Conservation (phyloP, 805 yeast species). For the Debaryomyces maramus region DNA sequence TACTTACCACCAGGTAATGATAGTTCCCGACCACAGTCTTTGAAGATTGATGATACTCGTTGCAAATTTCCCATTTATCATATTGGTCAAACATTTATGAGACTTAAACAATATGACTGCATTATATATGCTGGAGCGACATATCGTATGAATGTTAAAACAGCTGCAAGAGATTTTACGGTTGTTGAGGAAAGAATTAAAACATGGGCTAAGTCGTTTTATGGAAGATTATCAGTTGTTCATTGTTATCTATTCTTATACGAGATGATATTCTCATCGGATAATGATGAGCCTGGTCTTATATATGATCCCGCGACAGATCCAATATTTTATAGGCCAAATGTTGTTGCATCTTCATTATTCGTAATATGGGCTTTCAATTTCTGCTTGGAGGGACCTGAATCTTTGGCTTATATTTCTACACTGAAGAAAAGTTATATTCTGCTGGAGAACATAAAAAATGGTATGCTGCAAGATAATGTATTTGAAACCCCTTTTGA, state of each 20-base stretch:
- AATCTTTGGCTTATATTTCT: conserved; percentile 20
- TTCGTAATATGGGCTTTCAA: conserved; percentile 53
- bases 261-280: conserved; percentile 52
- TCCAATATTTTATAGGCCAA: conserved; percentile 37
- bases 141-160: conserved; percentile 44
- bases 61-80: conserved; percentile 23
- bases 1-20: conserved; percentile 7
- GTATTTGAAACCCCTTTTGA: neutral
- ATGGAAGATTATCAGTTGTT: conserved; percentile 52
- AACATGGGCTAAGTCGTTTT: conserved; percentile 49
- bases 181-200: conserved; percentile 48
- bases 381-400: conserved; percentile 48
- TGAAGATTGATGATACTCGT: conserved; percentile 11
- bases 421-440: neutral
- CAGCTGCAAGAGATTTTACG: conserved; percentile 38
- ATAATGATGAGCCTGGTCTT: conserved; percentile 35
- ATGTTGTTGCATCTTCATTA: conserved; percentile 39
- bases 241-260: conserved; percentile 59
- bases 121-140: conserved; percentile 31
- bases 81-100: conserved; percentile 22
- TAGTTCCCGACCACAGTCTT: conserved; percentile 9
- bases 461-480: neutral
- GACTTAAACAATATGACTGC: conserved; percentile 26
- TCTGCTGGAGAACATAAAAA: neutral
- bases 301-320: conserved; percentile 50